A percentile compares a stretch with the other conserved stretches of the same genome.
phyloP scores from a whole-genome alignment of 805 yeast species.

The Lipomyces anomalus region DNA sequence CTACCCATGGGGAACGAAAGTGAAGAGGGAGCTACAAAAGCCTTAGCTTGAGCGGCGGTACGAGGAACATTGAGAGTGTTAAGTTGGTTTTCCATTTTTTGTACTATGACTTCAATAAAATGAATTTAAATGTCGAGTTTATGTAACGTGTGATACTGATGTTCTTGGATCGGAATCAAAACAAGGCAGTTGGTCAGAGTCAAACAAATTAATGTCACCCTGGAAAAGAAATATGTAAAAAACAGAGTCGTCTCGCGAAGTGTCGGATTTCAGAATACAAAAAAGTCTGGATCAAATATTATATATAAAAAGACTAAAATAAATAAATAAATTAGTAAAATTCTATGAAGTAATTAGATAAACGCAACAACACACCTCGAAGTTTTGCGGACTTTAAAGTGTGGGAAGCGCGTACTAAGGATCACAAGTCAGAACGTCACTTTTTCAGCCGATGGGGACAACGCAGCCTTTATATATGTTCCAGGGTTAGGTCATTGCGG shows the following conservation, averaged over 20 bases:
- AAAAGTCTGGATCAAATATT: no score
- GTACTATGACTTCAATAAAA: not conserved
- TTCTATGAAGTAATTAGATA: not conserved
- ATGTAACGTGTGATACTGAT: not conserved
- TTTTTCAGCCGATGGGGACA: no score
- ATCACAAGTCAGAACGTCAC: no score
- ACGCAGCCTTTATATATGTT: no score
- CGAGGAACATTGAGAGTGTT: conserved; percentile 71
- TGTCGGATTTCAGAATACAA: no score
- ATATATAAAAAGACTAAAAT: not conserved
- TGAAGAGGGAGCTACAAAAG: conserved; percentile 62
- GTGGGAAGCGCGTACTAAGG: no score
- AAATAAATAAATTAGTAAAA: not conserved
- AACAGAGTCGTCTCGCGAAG: no score
- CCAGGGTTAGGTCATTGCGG: no score
- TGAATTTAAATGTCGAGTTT: not conserved
- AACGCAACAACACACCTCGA: no score
- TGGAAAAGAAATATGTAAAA: conserved; percentile 4
- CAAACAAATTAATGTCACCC: conserved; percentile 30
- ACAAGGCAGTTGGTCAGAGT: conserved; percentile 26
- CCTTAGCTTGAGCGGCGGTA: conserved; percentile 70
- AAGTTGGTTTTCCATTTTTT: conserved; percentile 37
- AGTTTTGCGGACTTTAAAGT: no score
- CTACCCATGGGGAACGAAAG: conserved; percentile 56
- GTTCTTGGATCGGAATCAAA: not conserved